Conservation (phyloP, 345 rosid genomes). For the Citrus hindsii region DNA sequence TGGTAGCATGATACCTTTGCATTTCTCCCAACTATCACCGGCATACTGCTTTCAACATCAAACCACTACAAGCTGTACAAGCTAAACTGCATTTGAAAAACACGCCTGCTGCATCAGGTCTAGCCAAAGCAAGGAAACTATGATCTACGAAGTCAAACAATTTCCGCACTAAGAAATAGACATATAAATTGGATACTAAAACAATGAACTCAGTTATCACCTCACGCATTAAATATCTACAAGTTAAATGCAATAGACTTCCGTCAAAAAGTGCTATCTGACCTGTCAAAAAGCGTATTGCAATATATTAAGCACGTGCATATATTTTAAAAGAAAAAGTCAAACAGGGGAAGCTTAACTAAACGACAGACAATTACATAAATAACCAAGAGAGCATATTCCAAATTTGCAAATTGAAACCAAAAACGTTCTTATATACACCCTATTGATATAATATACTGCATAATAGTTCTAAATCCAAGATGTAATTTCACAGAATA, state of each 20-base stretch:
- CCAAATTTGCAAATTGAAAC: neutral
- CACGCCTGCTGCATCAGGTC: neutral
- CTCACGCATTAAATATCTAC: slow-evolving; percentile 3
- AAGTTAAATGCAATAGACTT: neutral
- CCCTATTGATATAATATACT: neutral
- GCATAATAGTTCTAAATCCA: neutral
- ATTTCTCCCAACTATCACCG: slow-evolving; percentile 87
- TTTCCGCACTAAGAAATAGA: neutral
- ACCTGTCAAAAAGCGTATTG: neutral
- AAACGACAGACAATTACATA: neutral
- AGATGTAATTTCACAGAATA: neutral
- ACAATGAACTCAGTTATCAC: neutral
- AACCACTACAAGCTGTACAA: slow-evolving; percentile 26
- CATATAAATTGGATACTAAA: neutral
- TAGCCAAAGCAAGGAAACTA: slow-evolving; percentile 4
- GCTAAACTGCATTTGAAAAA: slow-evolving; percentile 32
- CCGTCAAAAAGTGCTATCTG: neutral
- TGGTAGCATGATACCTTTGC: slow-evolving; percentile 93
- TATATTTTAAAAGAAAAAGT: neutral
- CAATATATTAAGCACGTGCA: neutral
- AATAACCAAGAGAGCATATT: neutral
- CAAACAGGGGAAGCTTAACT: neutral
- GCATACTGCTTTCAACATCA: slow-evolving; percentile 83
- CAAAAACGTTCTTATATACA: neutral
- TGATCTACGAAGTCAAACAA: neutral